phyloP scores from a whole-genome alignment of 768 basidiomycete species.

The Pilatotrama ljubarskyi region DNA sequence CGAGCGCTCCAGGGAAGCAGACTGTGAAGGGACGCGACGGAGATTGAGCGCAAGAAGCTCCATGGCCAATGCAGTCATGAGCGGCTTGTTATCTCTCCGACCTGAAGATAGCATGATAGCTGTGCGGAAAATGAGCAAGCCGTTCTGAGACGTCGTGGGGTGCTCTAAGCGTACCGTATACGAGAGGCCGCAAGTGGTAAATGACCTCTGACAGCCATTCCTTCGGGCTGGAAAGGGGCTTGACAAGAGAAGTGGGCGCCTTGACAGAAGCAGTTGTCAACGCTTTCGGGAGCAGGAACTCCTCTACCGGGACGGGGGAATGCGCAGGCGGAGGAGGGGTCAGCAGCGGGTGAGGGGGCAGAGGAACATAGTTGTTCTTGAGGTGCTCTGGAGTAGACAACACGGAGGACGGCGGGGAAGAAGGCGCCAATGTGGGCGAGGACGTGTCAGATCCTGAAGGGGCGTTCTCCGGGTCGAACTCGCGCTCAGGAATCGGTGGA shows the following conservation, averaged over 20 bases:
- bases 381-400: constrained; percentile 77
- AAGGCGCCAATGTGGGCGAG: constrained; percentile 61
- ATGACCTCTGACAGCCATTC: constrained; percentile 77
- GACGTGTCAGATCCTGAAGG: constrained; percentile 52
- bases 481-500: constrained; percentile 84
- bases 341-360: constrained; percentile 66
- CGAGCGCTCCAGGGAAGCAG: constrained; percentile 62
- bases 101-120: constrained; percentile 43
- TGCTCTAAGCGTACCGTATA: constrained; percentile 60
- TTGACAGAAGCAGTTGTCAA: constrained; percentile 72
- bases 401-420: constrained; percentile 55
- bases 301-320: constrained; percentile 65
- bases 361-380: constrained; percentile 69
- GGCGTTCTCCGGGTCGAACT: constrained; percentile 75
- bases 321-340: constrained; percentile 50
- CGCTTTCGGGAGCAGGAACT: constrained; percentile 81
- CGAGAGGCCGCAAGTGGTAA: constrained; percentile 71
- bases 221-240: constrained; percentile 56
- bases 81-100: constrained; percentile 55
- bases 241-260: constrained; percentile 66
- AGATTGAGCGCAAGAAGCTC: constrained; percentile 76
- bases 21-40: constrained; percentile 63
- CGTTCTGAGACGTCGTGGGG: neutral
- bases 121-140: constrained; percentile 14
- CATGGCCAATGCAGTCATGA: constrained; percentile 63